These are phyloP conservation scores for Phylloporus sp. DNA, from an alignment of 768 basidiomycete genomes.

Conservation along the genomic window DNA sequence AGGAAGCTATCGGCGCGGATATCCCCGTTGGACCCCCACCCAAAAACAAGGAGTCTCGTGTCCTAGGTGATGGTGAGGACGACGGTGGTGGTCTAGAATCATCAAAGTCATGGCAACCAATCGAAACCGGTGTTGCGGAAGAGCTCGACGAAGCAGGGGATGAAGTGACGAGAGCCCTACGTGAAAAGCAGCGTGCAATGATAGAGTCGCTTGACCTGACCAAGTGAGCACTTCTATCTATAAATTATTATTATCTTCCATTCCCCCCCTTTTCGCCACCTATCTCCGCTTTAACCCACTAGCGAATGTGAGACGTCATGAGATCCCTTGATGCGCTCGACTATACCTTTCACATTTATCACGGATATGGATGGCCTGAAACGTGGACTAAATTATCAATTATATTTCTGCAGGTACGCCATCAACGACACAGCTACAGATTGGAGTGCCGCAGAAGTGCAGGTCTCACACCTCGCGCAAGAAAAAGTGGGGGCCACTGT, in stretches of 20 bases:
- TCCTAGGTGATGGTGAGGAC: slow-evolving; percentile 10
- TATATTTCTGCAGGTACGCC: slow-evolving; percentile 49
- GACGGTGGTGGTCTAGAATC: slow-evolving; percentile 6
- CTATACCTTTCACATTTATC: background rate
- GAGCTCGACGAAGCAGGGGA: slow-evolving; percentile 79
- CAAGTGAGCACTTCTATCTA: slow-evolving; percentile 55
- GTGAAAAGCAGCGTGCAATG: slow-evolving; percentile 80
- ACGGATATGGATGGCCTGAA: background rate
- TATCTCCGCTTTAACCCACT: slow-evolving; percentile 7
- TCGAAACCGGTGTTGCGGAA: slow-evolving; percentile 48
- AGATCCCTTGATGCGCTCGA: background rate
- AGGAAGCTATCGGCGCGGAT: slow-evolving; percentile 65
- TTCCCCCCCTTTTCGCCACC: background rate
- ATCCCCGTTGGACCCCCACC: slow-evolving; percentile 43
- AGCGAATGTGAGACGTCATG: background rate
- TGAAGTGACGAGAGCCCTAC: slow-evolving; percentile 48
- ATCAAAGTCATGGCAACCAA: slow-evolving; percentile 38
- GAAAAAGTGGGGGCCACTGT: slow-evolving; percentile 57
- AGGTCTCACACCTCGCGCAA: slow-evolving; percentile 52
- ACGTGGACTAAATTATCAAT: background rate
- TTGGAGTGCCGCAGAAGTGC: slow-evolving; percentile 72
- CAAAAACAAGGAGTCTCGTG: slow-evolving; percentile 17
- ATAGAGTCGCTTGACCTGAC: slow-evolving; percentile 83
- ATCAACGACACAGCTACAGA: slow-evolving; percentile 69
- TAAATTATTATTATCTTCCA: background rate